Base-by-base conservation (phyloP, 2,329 filamentous ascomycete genomes). In the Penicillium sp. region DNA sequence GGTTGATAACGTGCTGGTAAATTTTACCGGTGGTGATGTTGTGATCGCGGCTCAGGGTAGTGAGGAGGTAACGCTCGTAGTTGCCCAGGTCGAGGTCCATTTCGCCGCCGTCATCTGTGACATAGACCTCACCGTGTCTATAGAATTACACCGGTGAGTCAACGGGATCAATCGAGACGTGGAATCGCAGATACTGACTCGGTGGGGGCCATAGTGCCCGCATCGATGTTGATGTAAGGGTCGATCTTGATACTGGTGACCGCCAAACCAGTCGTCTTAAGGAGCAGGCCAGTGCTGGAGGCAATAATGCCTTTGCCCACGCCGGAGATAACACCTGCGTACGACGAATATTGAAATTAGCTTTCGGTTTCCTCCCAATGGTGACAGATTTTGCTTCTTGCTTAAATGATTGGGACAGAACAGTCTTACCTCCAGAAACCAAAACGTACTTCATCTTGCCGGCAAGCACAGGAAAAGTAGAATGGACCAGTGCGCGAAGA, bases 21-120 rank as follows among this genome's bases (percentile, higher is more conserved):
- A 98, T 91, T 81, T 98, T 97, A 71, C 95, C 95, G 6, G 93
- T 96, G 3, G 95, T 99, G 76, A 99, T 96, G 77, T 98, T 98
- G 81, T 93, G 91, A 67, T 96, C 92, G 60, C 88, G 83, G 9
- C 87, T 91, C 59, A 98, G 82, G 54, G 88, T 90, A 63, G 93
- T 88, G 69, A 88, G 88, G 54, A 96, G 87, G 72, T 96, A 96
- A 44, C 88, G 84, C 73, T 90, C 88, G 76, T 90, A 90, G 75
- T 90, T 90, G 63, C 88, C 88, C 33, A 91, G 80, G 72, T 91
- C 88, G 57, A 91, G 83, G 69, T 90, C 88, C 61, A 87, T 84
- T 75, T 91, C 90, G 65, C 90, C 90, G 62, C 90, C 90, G 69
- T 95, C 91, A 66, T 90, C 86, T 56, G 95, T 84, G 49, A 97